Evolutionary conservation across 139 green algal genomes (phyloP).

Genomic region (Tetraselmis chui): DNA sequence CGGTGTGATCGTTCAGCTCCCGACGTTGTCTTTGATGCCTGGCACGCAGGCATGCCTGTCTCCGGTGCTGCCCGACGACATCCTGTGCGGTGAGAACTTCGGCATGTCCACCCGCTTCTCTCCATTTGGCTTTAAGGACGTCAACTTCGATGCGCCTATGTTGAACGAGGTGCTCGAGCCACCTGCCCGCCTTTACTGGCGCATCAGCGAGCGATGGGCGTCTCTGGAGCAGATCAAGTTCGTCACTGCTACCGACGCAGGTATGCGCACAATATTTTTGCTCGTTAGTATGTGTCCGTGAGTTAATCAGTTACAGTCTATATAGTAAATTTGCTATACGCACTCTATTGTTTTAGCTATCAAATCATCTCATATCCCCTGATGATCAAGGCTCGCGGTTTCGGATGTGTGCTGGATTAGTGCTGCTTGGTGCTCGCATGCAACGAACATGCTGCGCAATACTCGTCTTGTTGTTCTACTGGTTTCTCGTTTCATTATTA

Average conservation of each 20-base stretch:
- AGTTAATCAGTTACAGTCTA: too few relatives aligned
- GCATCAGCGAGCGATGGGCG: not conserved
- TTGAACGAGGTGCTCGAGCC: not conserved
- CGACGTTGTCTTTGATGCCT: not conserved
- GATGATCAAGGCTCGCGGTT: too few relatives aligned
- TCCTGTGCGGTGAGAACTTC: not conserved
- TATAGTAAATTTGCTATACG: too few relatives aligned
- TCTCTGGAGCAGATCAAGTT: not conserved
- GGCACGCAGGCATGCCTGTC: not conserved
- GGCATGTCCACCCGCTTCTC: not conserved
- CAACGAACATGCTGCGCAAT: too few relatives aligned
- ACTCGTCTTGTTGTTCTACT: too few relatives aligned
- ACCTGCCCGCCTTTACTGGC: not conserved
- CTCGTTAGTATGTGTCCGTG: too few relatives aligned
- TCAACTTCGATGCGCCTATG: not conserved
- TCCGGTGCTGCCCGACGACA: not conserved
- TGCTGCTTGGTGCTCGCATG: too few relatives aligned
- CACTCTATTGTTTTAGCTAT: too few relatives aligned
- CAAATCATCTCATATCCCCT: too few relatives aligned
- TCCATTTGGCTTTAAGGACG: not conserved
- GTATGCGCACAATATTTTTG: too few relatives aligned
- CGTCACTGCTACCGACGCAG: not conserved
- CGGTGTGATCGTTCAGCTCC: not conserved
- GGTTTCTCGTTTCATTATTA: too few relatives aligned
- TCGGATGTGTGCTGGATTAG: too few relatives aligned